These are phyloP conservation scores for Penicillium sp. DNA, from an alignment of 2,329 filamentous ascomycete species.

Conservation along the genomic window DNA sequence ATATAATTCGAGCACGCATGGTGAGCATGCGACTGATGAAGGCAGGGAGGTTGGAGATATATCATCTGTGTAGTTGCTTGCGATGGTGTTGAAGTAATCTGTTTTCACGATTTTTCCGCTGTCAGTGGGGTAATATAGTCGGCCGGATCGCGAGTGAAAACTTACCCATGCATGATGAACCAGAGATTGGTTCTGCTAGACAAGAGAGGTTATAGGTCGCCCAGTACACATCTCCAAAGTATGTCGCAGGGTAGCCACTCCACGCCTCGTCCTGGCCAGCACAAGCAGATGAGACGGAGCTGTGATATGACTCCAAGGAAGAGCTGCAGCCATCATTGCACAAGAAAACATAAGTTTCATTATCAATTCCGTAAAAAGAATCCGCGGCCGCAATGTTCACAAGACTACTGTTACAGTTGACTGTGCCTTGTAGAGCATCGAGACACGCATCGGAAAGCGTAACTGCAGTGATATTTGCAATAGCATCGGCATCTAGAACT, in stretches of 20 bases:
- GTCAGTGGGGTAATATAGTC: background rate
- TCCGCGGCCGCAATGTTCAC: too few species aligned
- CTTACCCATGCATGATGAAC: background rate
- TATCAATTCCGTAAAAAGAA: too few species aligned
- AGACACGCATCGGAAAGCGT: too few species aligned
- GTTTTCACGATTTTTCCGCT: too few species aligned
- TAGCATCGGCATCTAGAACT: too few species aligned
- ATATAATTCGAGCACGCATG: background rate
- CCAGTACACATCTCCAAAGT: background rate
- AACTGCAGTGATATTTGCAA: too few species aligned
- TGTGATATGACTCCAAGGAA: background rate
- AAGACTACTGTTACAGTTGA: too few species aligned
- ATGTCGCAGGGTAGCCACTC: background rate
- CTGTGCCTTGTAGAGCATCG: too few species aligned
- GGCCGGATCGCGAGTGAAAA: background rate
- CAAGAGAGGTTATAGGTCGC: background rate
- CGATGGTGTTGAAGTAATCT: background rate
- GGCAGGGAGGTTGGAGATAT: too few species aligned
- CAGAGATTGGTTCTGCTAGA: background rate
- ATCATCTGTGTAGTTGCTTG: background rate
- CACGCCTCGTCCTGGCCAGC: background rate
- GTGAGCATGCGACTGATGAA: background rate
- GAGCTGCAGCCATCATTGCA: too few species aligned
- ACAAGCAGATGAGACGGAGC: background rate
- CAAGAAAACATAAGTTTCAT: too few species aligned